Evolutionary conservation across 228 moss, liverwort and hornwort species (phyloP), one percentile per base, ranked within the genome.

Genomic region (Sphagnum magellanicum): DNA sequence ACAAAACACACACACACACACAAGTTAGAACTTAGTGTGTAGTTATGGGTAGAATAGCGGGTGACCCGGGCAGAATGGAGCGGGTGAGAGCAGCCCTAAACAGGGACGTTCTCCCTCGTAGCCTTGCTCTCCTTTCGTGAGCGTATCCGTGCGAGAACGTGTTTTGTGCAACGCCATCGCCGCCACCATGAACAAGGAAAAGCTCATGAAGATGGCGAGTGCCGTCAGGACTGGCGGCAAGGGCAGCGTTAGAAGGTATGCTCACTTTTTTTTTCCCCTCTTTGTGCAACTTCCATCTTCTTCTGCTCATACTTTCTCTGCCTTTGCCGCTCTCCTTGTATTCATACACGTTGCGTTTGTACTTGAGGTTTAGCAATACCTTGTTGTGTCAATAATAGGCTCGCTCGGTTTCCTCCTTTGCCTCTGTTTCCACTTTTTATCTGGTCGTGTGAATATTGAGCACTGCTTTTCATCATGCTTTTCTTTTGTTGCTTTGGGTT

Each of bases 131-230:
- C 52, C 8, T 64, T 48, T 32, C 1, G 4, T 14, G 63, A 32
- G 11, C 51, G 11, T 8, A 7, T 32, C 15, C 6, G 0, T 5
- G 47, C 47, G 13, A 46, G 47, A 9, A 10, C 53, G 71, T 57
- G 63, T 50, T 55, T 63, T 9, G 53, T 53, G 5, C 51, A 6
- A 51, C 49, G 51, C 67, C 32, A 3, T 5, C 57, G 48, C 46
- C 53, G 48, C 68, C 78, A 84, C 78, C 61, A 85, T 85, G 84
- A 85, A 85, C 72, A 76, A 76, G 78, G 84, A 85, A 78, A 85
- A 79, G 81, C 72, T 85, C 70, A 81, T 81, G 81, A 85, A 85
- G 81, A 85, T 85, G 84, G 84, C 84, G 73, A 85, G 81, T 81
- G 84, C 84, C 50, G 84, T 85, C 13, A 78, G 81, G 76, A 85